Evolutionary conservation across 371 early-diverging fungal species (phyloP).

Genomic region (Phascolomyces articulosus): DNA sequence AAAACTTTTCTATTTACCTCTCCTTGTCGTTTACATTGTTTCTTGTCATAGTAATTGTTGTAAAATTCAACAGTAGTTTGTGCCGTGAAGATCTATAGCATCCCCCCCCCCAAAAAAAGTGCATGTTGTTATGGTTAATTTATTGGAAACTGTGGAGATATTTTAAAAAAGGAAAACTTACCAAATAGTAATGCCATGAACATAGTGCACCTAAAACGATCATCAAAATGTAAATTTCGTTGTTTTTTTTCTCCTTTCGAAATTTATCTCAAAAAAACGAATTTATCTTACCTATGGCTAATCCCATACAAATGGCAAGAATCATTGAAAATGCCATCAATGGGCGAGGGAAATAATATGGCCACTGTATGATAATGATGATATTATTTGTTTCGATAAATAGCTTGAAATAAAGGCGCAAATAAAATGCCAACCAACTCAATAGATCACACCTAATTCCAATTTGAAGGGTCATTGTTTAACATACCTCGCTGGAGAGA

Average conservation of each 20-base stretch:
- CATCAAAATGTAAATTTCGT: too few species aligned
- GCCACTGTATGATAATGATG: constrained; percentile 47
- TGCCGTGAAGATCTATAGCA: constrained; percentile 51
- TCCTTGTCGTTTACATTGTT: constrained; percentile 51
- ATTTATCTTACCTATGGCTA: constrained; percentile 41
- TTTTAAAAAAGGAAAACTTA: neutral
- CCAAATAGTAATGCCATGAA: constrained; percentile 13
- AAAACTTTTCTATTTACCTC: constrained; percentile 27
- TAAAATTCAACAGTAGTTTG: constrained; percentile 67
- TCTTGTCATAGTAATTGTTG: constrained; percentile 58
- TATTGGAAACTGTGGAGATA: neutral
- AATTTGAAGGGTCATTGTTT: too few species aligned
- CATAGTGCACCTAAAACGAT: constrained; percentile 8
- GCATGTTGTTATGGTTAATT: neutral
- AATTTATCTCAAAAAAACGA: too few species aligned
- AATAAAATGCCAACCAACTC: neutral
- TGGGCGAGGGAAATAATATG: constrained; percentile 61
- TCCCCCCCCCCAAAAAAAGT: neutral
- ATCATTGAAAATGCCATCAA: constrained; percentile 60
- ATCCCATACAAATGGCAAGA: constrained; percentile 62
- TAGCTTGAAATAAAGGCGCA: too few species aligned
- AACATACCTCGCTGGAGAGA: constrained; percentile 40
- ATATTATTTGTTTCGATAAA: too few species aligned
- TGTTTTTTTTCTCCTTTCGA: too few species aligned
- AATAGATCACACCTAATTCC: too few species aligned